A percentile compares a stretch with the other conserved stretches of the same genome.
Evolutionary conservation across 2,329 filamentous ascomycete species (phyloP).

Genomic region (Cordyceps cicadae): DNA sequence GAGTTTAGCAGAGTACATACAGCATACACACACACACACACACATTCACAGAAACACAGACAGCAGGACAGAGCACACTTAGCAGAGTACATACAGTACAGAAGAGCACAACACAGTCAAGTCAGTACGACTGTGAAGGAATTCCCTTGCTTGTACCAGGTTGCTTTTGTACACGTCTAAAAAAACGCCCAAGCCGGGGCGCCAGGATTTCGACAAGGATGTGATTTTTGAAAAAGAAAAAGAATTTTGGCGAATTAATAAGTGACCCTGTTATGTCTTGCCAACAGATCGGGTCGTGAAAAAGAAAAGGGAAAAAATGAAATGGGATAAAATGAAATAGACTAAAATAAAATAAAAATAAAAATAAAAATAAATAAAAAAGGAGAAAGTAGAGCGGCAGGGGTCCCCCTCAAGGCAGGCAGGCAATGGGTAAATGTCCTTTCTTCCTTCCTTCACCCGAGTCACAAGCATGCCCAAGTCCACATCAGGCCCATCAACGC

Average conservation of each 20-base stretch:
- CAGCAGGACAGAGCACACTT: too few relatives aligned
- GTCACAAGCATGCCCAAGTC: conserved; percentile 9
- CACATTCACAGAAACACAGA: too few relatives aligned
- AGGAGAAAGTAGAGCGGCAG: not conserved
- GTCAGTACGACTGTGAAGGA: conserved; percentile 6
- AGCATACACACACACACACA: too few relatives aligned
- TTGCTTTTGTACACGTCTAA: conserved; percentile 6
- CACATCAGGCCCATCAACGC: conserved; percentile 7
- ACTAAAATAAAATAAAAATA: too few relatives aligned
- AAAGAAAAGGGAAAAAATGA: not conserved
- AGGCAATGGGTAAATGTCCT: not conserved
- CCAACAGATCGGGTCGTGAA: conserved; percentile 9
- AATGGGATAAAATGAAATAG: too few relatives aligned
- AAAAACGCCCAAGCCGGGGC: not conserved
- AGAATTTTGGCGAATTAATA: not conserved
- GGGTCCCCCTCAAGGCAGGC: not conserved
- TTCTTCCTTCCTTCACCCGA: conserved; percentile 1
- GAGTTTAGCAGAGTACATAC: conserved; percentile 15
- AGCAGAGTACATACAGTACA: too few relatives aligned
- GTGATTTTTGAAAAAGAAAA: not conserved
- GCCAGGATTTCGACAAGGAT: not conserved
- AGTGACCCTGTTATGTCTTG: not conserved
- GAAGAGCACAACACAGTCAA: conserved; percentile 11
- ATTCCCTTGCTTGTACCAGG: not conserved
- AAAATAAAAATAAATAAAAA: too few relatives aligned